A percentile compares a stretch with the other conserved stretches of the same genome.
These are phyloP conservation scores for Sarocladiaceae sp. DNA, from an alignment of 2,329 filamentous ascomycete genomes.

Conservation along the genomic window DNA sequence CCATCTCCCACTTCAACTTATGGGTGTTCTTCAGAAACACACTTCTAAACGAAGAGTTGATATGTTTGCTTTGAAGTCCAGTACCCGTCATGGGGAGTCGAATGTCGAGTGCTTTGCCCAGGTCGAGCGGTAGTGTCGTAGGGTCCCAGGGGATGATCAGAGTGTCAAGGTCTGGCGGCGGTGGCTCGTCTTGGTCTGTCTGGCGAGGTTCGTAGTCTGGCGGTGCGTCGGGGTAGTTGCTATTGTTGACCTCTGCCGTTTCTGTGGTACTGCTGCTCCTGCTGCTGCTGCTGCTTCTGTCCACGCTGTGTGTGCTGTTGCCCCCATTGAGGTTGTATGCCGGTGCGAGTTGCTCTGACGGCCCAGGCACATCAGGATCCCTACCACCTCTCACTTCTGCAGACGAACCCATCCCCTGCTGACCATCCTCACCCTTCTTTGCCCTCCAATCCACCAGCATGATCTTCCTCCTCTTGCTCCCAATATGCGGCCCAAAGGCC, in stretches of 20 bases:
- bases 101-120: background rate
- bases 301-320: background rate
- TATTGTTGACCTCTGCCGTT: background rate
- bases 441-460: background rate
- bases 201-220: background rate
- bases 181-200: background rate
- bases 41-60: background rate
- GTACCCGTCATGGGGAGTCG: background rate
- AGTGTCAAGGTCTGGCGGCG: slow-evolving; percentile 1
- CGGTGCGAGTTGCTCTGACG: no score
- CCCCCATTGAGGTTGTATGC: background rate
- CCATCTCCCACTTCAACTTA: background rate
- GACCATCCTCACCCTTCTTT: no score
- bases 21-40: background rate
- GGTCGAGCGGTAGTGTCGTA: background rate
- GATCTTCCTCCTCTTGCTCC: background rate
- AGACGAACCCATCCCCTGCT: no score
- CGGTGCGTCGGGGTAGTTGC: background rate
- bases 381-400: no score
- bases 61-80: background rate
- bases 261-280: no score
- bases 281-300: background rate
- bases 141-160: slow-evolving; percentile 3
- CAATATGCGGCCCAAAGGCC: background rate
- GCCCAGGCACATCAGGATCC: no score